Base-by-base conservation (phyloP, 2,329 filamentous ascomycete genomes). In the Calonectria hawksworthii region DNA sequence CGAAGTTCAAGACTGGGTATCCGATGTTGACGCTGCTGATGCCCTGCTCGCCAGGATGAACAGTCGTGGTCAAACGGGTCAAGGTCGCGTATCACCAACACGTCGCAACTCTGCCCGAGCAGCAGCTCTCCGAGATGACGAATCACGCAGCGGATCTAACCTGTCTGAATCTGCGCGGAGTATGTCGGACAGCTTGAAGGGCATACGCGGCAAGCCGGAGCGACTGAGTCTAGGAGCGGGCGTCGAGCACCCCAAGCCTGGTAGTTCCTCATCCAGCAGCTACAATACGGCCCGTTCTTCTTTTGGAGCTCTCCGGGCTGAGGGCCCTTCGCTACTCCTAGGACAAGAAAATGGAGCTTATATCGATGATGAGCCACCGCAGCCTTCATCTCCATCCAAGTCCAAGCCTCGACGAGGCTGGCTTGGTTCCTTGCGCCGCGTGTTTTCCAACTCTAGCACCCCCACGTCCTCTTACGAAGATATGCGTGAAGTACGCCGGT, bases 381-480 rank as follows among this genome's bases (percentile, higher is more conserved):
- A 82, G n/a, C 87, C 89, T 2, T 87, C 90, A 0, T 91, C 90
- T 67, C 88, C 92, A 26, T 91, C 91, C 82, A 89, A 93, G 85
- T 85, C 80, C 16, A 92, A 91, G 80, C 86, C 88, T 52, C 84
- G 88, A 5, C 86, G 89, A n/a, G 90, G 90, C 30, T 95, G 93
- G 92, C 86, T 96, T 14, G 93, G 93, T 28, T 94, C 92, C 63
- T 83, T 96, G 26, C 89, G 91, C 23, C 89, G 93, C 47, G 93
- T 93, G 14, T 91, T 95, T 54, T 85, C 83, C 66, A 88, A 85
- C 51, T 89, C 89, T 11, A 80, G 79, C 32, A 80, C 81, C 21
- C 79, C 79, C 30, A 78, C 72, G 16, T 81, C 78, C 4, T 80
- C 80, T 14, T 78, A 73, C 6, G 83, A 84, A 38, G 80, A 80